Percentiles rank a stretch among this genome's conserved stretches.
Conservation (phyloP, 352 stramenopile species). For the Pythium phragmiticola region DNA sequence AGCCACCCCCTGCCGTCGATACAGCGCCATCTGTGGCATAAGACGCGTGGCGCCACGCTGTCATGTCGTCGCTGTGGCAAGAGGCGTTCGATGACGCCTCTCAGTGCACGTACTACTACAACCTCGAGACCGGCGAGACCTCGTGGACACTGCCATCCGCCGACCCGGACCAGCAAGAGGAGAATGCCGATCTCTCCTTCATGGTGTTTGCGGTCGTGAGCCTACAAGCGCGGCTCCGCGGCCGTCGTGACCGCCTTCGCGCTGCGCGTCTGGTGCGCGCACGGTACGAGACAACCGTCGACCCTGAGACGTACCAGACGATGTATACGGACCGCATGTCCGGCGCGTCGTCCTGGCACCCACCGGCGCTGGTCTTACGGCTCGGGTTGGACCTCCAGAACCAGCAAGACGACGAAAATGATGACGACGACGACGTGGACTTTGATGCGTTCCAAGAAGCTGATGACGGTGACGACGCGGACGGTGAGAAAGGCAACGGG, state of each 20-base stretch:
- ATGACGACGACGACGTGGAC: constrained; percentile 33
- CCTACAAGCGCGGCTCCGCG: constrained; percentile 52
- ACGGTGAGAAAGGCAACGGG: constrained; percentile 10
- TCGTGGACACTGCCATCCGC: constrained; percentile 51
- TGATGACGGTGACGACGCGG: constrained; percentile 19
- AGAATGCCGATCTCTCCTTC: constrained; percentile 37
- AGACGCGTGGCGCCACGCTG: too few relatives aligned
- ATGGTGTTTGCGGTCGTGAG: constrained; percentile 45
- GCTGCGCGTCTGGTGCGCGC: constrained; percentile 31
- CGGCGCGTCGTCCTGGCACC: constrained; percentile 38
- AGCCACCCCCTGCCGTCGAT: too few relatives aligned
- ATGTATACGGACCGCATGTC: constrained; percentile 50
- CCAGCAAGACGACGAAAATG: constrained; percentile 25
- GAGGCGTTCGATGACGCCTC: constrained; percentile 69
- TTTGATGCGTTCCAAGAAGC: constrained; percentile 34
- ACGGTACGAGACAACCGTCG: constrained; percentile 38
- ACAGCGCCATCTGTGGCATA: too few relatives aligned
- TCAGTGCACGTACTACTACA: constrained; percentile 70
- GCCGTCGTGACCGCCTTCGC: constrained; percentile 33
- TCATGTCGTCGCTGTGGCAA: constrained; percentile 35
- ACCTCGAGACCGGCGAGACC: constrained; percentile 60
- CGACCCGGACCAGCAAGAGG: constrained; percentile 4
- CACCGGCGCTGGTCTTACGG: constrained; percentile 36
- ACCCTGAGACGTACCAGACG: constrained; percentile 34
- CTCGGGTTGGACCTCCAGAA: constrained; percentile 32